Base-by-base conservation (phyloP, 192 early-diverging fungal genomes). In the Linnemannia zychae region DNA sequence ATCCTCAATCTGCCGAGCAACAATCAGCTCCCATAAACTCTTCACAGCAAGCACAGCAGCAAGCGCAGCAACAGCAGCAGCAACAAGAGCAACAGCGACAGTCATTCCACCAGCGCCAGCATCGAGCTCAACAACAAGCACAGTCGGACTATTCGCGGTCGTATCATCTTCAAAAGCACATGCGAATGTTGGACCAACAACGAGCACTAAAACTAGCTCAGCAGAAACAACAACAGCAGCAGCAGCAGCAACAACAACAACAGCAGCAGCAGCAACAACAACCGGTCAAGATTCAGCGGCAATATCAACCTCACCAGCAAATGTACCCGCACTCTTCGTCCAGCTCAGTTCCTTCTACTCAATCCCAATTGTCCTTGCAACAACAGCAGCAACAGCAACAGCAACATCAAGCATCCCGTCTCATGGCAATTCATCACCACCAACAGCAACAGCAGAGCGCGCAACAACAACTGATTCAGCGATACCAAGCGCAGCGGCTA, bases 101-200 rank as follows among this genome's bases (percentile, higher is more conserved):
- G 22, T 82, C 80, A 5, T 71, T 76, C 40, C 74, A 82, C 22
- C 80, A 82, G 20, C 69, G 69, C 7, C 74, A 76, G 18, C 80
- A 82, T 38, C 74, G 80, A 22, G 80, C 80, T 18, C 80, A 82
- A 17, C 80, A 82, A n/a, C 74, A 66, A 17, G 80, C 80, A 12
- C 80, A 82, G 33, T 82, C 80, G 0, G 80, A 52, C 18, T 71
- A 82, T 12, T 82, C 80, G 7, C 69, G 80, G 38, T 82, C 80
- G 4, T 82, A 82, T 67, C 80, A 82, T 44, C 70, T 82, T 37
- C 80, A 77, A 22, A 82, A 82, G 17, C 80, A 82, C 31, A 76
- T 82, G 80, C 80, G 80, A 7, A 82, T 82, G 80, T 24, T 82
- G 68, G 80, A 82, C 24, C 80, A 82, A 34, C 80, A 82, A 24